Conservation (phyloP, 169 alveolate species). For the Plasmodium ovale region DNA sequence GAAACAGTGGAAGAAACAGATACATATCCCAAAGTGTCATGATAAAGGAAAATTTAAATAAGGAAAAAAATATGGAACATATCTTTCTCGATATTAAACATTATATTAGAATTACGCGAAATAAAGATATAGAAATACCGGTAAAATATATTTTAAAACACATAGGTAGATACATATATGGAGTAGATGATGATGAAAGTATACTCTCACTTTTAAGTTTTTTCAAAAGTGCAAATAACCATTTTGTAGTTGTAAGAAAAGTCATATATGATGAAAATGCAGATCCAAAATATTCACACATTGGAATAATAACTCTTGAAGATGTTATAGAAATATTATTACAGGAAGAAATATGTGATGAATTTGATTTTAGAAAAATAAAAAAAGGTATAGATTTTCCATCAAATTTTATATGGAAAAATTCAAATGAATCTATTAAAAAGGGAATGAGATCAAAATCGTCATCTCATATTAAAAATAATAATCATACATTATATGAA, state of each 20-base stretch:
- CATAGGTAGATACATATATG: slow-evolving; percentile 70
- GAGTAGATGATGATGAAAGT: slow-evolving; percentile 67
- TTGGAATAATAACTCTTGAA: slow-evolving; percentile 83
- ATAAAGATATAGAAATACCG: slow-evolving; percentile 66
- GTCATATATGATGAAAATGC: slow-evolving; percentile 74
- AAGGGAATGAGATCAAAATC: background rate
- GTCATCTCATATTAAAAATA: background rate
- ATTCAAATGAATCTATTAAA: slow-evolving; percentile 24
- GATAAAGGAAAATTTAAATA: slow-evolving; percentile 63
- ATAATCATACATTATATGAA: background rate
- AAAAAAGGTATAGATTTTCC: slow-evolving; percentile 39
- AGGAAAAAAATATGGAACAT: slow-evolving; percentile 61
- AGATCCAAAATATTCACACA: slow-evolving; percentile 83
- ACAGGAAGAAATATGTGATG: slow-evolving; percentile 69
- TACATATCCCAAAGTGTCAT: slow-evolving; percentile 9
- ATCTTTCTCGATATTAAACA: slow-evolving; percentile 47
- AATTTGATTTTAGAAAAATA: slow-evolving; percentile 51
- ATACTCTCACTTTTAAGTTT: slow-evolving; percentile 46
- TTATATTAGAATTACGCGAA: slow-evolving; percentile 30
- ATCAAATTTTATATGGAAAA: slow-evolving; percentile 61
- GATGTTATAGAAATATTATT: slow-evolving; percentile 68
- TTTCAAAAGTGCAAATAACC: slow-evolving; percentile 63
- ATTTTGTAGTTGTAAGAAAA: slow-evolving; percentile 83
- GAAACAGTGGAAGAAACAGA: background rate
- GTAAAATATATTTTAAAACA: slow-evolving; percentile 59